A percentile compares a stretch with the other conserved stretches of the same genome.
These are phyloP conservation scores for Komagataella phaffii DNA, from an alignment of 805 yeast species.

Conservation along the genomic window DNA sequence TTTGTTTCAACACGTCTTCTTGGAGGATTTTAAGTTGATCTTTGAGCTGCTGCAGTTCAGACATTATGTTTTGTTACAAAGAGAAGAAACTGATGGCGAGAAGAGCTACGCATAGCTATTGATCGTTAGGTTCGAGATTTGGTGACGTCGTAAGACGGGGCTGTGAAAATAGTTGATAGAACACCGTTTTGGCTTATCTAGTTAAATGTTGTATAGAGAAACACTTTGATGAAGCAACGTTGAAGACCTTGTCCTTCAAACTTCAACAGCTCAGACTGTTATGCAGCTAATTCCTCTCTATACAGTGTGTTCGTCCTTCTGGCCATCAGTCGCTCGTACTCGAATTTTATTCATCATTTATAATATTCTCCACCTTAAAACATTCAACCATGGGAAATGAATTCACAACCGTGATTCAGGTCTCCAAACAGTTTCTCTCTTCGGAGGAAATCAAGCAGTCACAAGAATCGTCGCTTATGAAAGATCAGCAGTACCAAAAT, in stretches of 20 bases:
- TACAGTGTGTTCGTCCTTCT: background rate
- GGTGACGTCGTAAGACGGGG: background rate
- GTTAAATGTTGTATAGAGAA: background rate
- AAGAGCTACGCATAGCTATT: no score
- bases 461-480: constrained; percentile 6
- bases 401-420: constrained; percentile 9
- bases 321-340: background rate
- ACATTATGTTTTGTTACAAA: background rate
- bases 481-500: constrained; percentile 7
- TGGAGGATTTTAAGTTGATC: constrained; percentile 39
- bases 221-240: background rate
- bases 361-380: background rate
- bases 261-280: background rate
- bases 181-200: background rate
- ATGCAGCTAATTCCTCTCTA: background rate
- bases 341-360: background rate
- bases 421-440: constrained; percentile 20
- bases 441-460: constrained; percentile 14
- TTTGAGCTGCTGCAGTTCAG: constrained; percentile 13
- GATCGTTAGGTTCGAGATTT: background rate
- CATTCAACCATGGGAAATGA: background rate
- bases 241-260: background rate
- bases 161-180: background rate
- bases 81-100: background rate
- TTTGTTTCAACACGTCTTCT: constrained; percentile 48